A percentile compares a stretch with the other conserved stretches of the same genome.
These are phyloP conservation scores for Nicotiana otophora DNA, from an alignment of 257 asterid genomes.

Conservation along the genomic window DNA sequence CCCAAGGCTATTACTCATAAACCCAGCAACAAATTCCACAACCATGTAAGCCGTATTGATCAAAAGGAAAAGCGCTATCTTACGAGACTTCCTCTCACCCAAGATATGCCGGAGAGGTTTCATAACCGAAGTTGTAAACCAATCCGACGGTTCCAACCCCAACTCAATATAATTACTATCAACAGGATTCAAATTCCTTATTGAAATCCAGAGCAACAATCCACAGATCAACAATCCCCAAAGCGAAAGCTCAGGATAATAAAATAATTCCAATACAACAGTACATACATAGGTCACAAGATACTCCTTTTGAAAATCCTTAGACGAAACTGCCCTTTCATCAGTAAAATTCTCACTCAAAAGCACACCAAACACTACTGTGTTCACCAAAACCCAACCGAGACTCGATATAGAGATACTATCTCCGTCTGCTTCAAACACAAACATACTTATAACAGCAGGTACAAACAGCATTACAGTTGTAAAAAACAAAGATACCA, in stretches of 20 bases:
- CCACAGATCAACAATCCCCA: slow-evolving; percentile 91
- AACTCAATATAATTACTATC: slow-evolving; percentile 46
- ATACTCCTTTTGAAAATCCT: slow-evolving; percentile 65
- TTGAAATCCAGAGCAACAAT: slow-evolving; percentile 66
- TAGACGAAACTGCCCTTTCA: slow-evolving; percentile 49
- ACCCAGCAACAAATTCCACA: slow-evolving; percentile 86
- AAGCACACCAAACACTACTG: slow-evolving; percentile 87
- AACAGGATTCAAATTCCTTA: slow-evolving; percentile 55
- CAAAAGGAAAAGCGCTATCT: slow-evolving; percentile 82
- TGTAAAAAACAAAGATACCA: slow-evolving; percentile 66
- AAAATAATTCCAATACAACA: slow-evolving; percentile 71
- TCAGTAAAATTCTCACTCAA: slow-evolving; percentile 77
- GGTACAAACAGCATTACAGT: slow-evolving; percentile 62
- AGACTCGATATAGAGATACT: slow-evolving; percentile 49
- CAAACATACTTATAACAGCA: slow-evolving; percentile 72
- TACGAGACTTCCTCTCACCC: slow-evolving; percentile 85
- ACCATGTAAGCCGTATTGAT: slow-evolving; percentile 93
- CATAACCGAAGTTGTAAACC: slow-evolving; percentile 48
- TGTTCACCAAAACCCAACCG: slow-evolving; percentile 84
- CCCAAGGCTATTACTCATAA: slow-evolving; percentile 98
- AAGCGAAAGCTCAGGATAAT: slow-evolving; percentile 73
- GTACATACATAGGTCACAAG: slow-evolving; percentile 64
- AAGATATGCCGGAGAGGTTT: slow-evolving; percentile 77
- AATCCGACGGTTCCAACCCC: slow-evolving; percentile 61
- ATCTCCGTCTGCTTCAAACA: slow-evolving; percentile 80